A percentile compares a stretch with the other conserved stretches of the same genome.
Evolutionary conservation across 192 early-diverging fungal species (phyloP).

Genomic region (Podila epicladia): DNA sequence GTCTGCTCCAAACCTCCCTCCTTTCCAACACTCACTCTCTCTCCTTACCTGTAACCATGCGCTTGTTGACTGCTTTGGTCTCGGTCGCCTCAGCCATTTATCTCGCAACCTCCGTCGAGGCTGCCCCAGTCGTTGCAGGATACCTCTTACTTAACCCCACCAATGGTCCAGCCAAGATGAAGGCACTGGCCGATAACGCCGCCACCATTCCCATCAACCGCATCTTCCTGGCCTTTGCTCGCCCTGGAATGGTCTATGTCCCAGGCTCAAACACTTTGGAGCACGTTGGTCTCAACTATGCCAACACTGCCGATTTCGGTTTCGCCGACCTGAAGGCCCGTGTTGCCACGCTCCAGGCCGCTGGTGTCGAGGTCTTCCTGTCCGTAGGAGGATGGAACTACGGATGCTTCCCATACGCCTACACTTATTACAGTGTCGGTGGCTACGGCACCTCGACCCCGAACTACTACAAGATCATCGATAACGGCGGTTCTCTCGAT

Average conservation of each 20-base stretch:
- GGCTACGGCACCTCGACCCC: slow-evolving; percentile 48
- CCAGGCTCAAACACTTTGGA: slow-evolving; percentile 44
- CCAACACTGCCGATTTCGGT: slow-evolving; percentile 29
- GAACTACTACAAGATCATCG: slow-evolving; percentile 48
- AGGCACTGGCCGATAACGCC: slow-evolving; percentile 45
- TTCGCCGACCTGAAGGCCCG: slow-evolving; percentile 39
- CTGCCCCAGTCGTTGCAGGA: slow-evolving; percentile 30
- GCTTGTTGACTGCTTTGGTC: slow-evolving; percentile 22
- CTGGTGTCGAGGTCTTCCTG: slow-evolving; percentile 43
- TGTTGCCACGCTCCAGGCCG: slow-evolving; percentile 20
- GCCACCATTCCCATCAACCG: slow-evolving; percentile 42
- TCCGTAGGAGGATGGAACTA: slow-evolving; percentile 53
- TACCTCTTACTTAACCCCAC: slow-evolving; percentile 43
- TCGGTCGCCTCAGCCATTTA: slow-evolving; percentile 33
- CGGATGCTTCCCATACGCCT: slow-evolving; percentile 48
- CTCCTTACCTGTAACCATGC: slow-evolving; percentile 14
- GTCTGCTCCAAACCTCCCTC: background rate
- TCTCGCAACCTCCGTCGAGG: slow-evolving; percentile 6
- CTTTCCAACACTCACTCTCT: background rate
- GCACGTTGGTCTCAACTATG: slow-evolving; percentile 36
- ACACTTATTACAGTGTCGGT: slow-evolving; percentile 50
- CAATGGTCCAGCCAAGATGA: slow-evolving; percentile 34
- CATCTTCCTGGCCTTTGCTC: slow-evolving; percentile 32
- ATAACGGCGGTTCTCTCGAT: slow-evolving; percentile 26
- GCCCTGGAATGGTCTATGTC: slow-evolving; percentile 43